phyloP scores from a whole-genome alignment of 768 basidiomycete genomes.

The Phylloporus sp. region DNA sequence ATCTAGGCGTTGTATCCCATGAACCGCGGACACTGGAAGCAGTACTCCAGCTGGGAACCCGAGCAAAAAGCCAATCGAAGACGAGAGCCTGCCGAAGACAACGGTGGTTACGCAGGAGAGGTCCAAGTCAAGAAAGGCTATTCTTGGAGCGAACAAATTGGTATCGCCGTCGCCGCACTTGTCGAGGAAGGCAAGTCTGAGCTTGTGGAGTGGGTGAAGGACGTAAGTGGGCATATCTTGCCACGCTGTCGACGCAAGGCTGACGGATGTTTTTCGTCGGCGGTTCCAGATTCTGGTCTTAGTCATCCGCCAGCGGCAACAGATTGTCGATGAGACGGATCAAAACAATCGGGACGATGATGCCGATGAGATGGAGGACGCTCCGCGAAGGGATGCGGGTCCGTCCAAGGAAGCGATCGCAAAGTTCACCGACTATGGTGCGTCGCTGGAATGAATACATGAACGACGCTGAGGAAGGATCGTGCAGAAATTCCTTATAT shows the following conservation, averaged over 20 bases:
- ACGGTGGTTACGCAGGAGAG: slow-evolving; percentile 51
- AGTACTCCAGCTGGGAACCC: slow-evolving; percentile 73
- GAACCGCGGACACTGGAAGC: slow-evolving; percentile 82
- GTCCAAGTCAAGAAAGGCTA: slow-evolving; percentile 83
- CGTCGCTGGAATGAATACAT: slow-evolving; percentile 26
- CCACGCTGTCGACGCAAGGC: slow-evolving; percentile 20
- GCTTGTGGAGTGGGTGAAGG: slow-evolving; percentile 74
- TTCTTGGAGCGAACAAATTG: slow-evolving; percentile 85
- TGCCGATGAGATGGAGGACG: slow-evolving; percentile 30
- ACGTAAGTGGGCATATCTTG: slow-evolving; percentile 48
- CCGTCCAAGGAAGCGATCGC: slow-evolving; percentile 66
- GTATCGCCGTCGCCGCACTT: slow-evolving; percentile 73
- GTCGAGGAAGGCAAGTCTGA: slow-evolving; percentile 58
- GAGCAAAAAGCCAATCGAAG: slow-evolving; percentile 38
- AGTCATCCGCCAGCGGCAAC: slow-evolving; percentile 54
- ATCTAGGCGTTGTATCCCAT: slow-evolving; percentile 83
- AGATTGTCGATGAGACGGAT: slow-evolving; percentile 60
- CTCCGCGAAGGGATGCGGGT: slow-evolving; percentile 22
- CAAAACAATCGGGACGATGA: slow-evolving; percentile 37
- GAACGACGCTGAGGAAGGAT: background rate
- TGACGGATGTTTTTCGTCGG: slow-evolving; percentile 8
- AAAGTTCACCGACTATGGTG: slow-evolving; percentile 74
- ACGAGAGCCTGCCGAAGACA: slow-evolving; percentile 31
- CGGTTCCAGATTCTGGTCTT: slow-evolving; percentile 51
- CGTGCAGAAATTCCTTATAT: slow-evolving; percentile 70